These are phyloP conservation scores for Podospora pseudopauciseta DNA, from an alignment of 495 filamentous ascomycete genomes.

Conservation along the genomic window DNA sequence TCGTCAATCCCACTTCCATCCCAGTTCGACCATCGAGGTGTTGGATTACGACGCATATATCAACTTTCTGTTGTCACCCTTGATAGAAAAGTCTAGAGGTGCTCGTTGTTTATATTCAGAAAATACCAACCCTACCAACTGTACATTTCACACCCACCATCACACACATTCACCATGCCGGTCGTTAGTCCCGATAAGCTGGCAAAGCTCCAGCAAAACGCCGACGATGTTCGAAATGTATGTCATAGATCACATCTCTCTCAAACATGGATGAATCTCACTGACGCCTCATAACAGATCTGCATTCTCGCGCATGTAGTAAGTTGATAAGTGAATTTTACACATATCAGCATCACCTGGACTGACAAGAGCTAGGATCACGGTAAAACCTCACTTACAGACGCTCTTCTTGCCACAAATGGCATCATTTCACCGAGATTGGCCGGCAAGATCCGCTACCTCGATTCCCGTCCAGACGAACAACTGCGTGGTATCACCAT, in stretches of 20 bases:
- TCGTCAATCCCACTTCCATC: slow-evolving; percentile 21
- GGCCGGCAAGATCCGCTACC: slow-evolving; percentile 95
- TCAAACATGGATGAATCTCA: not conserved
- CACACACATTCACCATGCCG: slow-evolving; percentile 60
- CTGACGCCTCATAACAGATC: slow-evolving; percentile 60
- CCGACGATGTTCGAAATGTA: slow-evolving; percentile 87
- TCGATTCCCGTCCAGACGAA: slow-evolving; percentile 95
- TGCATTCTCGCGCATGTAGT: slow-evolving; percentile 93
- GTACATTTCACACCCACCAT: not conserved
- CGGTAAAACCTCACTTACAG: slow-evolving; percentile 96
- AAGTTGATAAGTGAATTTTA: slow-evolving; percentile 9
- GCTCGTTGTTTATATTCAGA: not conserved
- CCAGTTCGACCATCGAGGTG: slow-evolving; percentile 16
- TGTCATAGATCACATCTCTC: slow-evolving; percentile 18
- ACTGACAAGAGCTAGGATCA: slow-evolving; percentile 60
- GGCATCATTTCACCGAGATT: slow-evolving; percentile 98
- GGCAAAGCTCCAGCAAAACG: slow-evolving; percentile 75
- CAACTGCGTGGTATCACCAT: slow-evolving; percentile 97
- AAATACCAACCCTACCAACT: not conserved
- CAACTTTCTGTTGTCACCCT: not conserved
- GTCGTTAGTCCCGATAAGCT: slow-evolving; percentile 84
- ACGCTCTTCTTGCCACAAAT: slow-evolving; percentile 96
- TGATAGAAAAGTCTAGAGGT: not conserved
- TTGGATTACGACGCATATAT: slow-evolving; percentile 11
- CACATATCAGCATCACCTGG: not conserved